phyloP scores from a whole-genome alignment of 495 filamentous ascomycete species.

The Hamigera avellanea region DNA sequence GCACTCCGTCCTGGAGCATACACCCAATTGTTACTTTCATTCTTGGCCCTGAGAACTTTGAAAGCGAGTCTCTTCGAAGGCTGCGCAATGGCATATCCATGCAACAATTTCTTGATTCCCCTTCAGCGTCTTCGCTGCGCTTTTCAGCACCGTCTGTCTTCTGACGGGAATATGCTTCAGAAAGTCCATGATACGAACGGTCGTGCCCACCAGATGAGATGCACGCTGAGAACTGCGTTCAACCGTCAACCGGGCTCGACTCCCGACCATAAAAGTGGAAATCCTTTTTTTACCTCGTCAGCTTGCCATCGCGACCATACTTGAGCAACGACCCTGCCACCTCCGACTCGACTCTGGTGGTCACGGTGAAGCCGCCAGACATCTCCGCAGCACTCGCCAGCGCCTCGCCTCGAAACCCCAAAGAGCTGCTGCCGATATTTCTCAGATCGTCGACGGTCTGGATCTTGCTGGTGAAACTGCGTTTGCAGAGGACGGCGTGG shows the following conservation, averaged over 20 bases:
- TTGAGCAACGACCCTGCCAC: constrained; percentile 44
- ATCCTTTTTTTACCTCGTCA: constrained; percentile 36
- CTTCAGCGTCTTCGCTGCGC: constrained; percentile 45
- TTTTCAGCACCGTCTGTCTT: constrained; percentile 50
- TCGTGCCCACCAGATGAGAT: constrained; percentile 70
- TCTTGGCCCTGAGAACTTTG: constrained; percentile 53
- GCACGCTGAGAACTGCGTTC: constrained; percentile 26
- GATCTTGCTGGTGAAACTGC: constrained; percentile 81
- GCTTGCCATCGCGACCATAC: constrained; percentile 39
- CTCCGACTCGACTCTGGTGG: constrained; percentile 62
- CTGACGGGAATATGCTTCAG: constrained; percentile 67
- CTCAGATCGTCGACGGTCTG: constrained; percentile 58
- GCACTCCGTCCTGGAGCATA: constrained; percentile 53
- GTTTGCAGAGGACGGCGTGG: constrained; percentile 52
- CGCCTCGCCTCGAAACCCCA: constrained; percentile 86
- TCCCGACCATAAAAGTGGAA: background rate
- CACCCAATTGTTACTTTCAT: constrained; percentile 51
- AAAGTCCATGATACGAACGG: constrained; percentile 54
- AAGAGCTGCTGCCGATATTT: constrained; percentile 47
- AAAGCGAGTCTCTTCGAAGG: constrained; percentile 53
- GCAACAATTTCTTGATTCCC: constrained; percentile 57
- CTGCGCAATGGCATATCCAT: constrained; percentile 65
- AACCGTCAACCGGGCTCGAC: constrained; percentile 1
- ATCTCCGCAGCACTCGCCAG: constrained; percentile 67
- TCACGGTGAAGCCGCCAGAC: constrained; percentile 50